A percentile compares a stretch with the other conserved stretches of the same genome.
These are phyloP conservation scores for Solanum hybrid DNA, from an alignment of 305 asterid species.

Conservation along the genomic window DNA sequence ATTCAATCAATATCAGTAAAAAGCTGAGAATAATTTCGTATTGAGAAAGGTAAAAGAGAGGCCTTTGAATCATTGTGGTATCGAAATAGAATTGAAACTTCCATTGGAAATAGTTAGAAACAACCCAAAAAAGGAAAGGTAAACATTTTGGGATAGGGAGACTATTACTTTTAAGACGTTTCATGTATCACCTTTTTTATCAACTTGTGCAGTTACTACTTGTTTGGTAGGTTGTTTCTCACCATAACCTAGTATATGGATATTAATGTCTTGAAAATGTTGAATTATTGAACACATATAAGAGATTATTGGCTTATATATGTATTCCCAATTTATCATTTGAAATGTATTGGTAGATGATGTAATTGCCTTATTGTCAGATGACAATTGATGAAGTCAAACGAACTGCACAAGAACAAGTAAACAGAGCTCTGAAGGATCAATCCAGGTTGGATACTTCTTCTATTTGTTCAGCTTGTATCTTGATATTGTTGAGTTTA, in stretches of 20 bases:
- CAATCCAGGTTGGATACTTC: constrained; percentile 55
- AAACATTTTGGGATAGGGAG: not conserved
- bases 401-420: constrained; percentile 86
- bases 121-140: not conserved
- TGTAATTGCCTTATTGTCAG: constrained; percentile 27
- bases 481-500: not conserved
- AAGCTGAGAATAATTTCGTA: not conserved
- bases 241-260: not conserved
- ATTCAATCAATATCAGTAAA: not conserved
- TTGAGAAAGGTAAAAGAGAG: not conserved
- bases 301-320: not conserved
- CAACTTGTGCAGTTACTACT: not conserved
- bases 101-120: not conserved
- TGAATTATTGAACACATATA: not conserved
- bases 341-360: not conserved
- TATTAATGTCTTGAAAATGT: not conserved
- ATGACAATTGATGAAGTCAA: constrained; percentile 87
- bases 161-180: not conserved
- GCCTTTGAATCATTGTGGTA: not conserved
- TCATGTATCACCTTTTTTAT: not conserved
- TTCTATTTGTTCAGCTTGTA: not conserved
- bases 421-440: constrained; percentile 73
- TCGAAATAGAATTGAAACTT: not conserved
- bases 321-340: constrained; percentile 10
- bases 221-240: not conserved